phyloP scores from a whole-genome alignment of 169 alveolate species.

The Eimeria maxima region DNA sequence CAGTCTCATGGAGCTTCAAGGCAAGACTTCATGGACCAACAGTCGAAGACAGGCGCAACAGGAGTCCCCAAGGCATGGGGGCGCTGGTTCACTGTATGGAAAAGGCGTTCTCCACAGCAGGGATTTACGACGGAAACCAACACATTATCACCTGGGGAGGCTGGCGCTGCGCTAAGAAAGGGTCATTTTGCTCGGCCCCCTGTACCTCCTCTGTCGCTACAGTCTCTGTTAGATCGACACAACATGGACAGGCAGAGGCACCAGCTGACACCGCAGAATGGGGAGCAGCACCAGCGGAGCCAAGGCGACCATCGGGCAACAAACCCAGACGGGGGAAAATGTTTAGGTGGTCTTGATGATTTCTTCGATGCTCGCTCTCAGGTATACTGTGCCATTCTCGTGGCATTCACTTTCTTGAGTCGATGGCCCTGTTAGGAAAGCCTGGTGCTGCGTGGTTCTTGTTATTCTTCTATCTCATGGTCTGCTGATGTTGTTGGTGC shows the following conservation, averaged over 20 bases:
- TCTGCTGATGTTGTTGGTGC: background rate
- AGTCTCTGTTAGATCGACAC: slow-evolving; percentile 30
- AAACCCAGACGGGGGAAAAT: background rate
- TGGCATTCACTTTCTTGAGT: background rate
- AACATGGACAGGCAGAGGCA: background rate
- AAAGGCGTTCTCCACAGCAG: background rate
- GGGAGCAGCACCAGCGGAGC: background rate
- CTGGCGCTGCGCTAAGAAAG: background rate
- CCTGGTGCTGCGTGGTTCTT: background rate
- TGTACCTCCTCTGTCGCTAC: slow-evolving; percentile 55
- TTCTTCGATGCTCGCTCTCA: slow-evolving; percentile 72
- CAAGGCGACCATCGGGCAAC: background rate
- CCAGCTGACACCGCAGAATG: background rate
- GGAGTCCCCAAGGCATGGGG: slow-evolving; percentile 4
- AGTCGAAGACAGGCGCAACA: background rate
- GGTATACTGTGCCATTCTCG: background rate
- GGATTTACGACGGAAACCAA: background rate
- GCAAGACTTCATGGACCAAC: slow-evolving; percentile 57
- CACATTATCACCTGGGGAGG: background rate
- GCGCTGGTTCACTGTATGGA: slow-evolving; percentile 40
- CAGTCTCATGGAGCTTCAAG: slow-evolving; percentile 46
- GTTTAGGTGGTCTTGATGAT: slow-evolving; percentile 1
- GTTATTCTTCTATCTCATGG: background rate
- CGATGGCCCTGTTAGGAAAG: background rate
- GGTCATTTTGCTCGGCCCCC: background rate